Base-by-base conservation (phyloP, 2,329 filamentous ascomycete genomes). In the Camillea tinctor region DNA sequence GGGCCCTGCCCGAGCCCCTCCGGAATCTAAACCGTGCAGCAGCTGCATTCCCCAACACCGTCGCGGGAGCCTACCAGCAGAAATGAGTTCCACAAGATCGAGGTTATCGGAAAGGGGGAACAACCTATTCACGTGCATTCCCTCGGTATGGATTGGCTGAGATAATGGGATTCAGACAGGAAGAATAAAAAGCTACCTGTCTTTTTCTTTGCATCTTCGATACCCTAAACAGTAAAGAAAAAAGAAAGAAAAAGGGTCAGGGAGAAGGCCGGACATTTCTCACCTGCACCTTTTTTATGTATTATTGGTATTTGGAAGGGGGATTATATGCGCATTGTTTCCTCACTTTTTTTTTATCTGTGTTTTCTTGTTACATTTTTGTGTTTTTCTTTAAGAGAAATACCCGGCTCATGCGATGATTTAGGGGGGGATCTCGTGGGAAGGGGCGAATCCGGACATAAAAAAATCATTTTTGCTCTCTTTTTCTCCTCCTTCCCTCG, bases 1-100 rank as follows among this genome's bases (percentile, higher is more conserved):
- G 79, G 0, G 61, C 61, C 9, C 69, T 81, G 44, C 79, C 78
- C 0, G 69, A 72, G 0, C 60, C 72, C 4, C 67, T 80, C 52
- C 68, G 75, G 23, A 69, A 70, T 19, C 62, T 75, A 3, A 75
- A 72, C 54, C 67, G 72, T 30, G 74, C 75, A n/a, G 75, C 75
- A 1, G 64, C 68, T 6, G 60, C 64, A 2, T 77, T 77, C 48
- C 75, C 75, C 4, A 73, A 72, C 44, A 63, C 57, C 6, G 59
- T 63, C 1, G 60, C 63, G 7, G 64, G 62, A 21, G 57, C 60
- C 1, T 61, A 64, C 22, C 17, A 24, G 30, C 17, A 24, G 30
- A 30, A 53, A 4, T 21, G 24, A 24, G 9, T 8, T 4, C 50
- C 50, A 19, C 50, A 5, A 7, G 3, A 22, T 50, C n/a, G 21